Percentiles rank a stretch among this genome's conserved stretches.
Evolutionary conservation across 805 yeast genomes (phyloP).

Genomic region (Kockiozyma suomiensis): DNA sequence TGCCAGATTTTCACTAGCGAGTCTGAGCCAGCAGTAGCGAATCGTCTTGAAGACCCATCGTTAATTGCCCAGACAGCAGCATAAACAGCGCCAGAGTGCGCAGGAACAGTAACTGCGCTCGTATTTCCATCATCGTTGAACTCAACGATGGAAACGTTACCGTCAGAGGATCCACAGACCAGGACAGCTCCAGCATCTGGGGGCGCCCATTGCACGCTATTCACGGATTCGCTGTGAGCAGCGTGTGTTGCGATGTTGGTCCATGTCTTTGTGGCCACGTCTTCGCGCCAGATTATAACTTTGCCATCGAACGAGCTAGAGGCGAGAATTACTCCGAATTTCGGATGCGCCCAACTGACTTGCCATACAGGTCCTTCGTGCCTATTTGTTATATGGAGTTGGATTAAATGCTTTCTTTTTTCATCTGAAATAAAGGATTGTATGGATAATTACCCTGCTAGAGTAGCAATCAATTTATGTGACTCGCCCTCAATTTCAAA

Average conservation of each 20-base stretch:
- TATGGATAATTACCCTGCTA: slow-evolving; percentile 54
- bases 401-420: too few species aligned
- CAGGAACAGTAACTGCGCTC: slow-evolving; percentile 56
- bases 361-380: slow-evolving; percentile 99
- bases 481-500: slow-evolving; percentile 87
- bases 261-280: slow-evolving; percentile 72
- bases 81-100: slow-evolving; percentile 93
- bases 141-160: slow-evolving; percentile 86
- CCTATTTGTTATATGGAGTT: slow-evolving; percentile 27
- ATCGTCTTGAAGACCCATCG: slow-evolving; percentile 53
- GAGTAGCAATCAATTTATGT: slow-evolving; percentile 79
- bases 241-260: slow-evolving; percentile 81
- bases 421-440: neutral
- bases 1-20: slow-evolving; percentile 91
- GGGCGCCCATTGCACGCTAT: slow-evolving; percentile 96
- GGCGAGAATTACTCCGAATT: slow-evolving; percentile 92
- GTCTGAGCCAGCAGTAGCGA: slow-evolving; percentile 95
- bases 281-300: slow-evolving; percentile 94
- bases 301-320: slow-evolving; percentile 95
- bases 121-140: slow-evolving; percentile 84
- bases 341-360: slow-evolving; percentile 98
- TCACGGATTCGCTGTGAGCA: slow-evolving; percentile 91
- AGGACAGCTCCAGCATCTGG: slow-evolving; percentile 93
- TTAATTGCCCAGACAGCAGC: slow-evolving; percentile 86
- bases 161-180: slow-evolving; percentile 90